A percentile compares a stretch with the other conserved stretches of the same genome.
phyloP scores from a whole-genome alignment of 208 protist species.

The Histomonas meleagridis region DNA sequence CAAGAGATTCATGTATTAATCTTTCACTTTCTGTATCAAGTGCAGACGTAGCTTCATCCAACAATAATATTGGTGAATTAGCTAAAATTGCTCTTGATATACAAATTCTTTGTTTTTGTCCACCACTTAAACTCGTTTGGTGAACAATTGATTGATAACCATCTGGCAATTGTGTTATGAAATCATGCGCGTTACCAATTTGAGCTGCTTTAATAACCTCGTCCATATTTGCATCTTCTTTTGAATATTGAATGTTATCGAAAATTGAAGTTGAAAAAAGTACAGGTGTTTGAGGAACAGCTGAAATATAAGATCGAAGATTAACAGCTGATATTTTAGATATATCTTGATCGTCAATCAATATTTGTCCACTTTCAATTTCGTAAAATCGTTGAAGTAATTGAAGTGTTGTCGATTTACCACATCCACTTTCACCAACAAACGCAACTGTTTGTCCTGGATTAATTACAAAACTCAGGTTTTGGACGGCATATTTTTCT shows the following conservation, averaged over 20 bases:
- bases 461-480: neutral
- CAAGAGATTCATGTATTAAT: neutral
- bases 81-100: slow-evolving; percentile 16
- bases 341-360: slow-evolving; percentile 16
- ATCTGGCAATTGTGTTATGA: neutral
- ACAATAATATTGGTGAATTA: neutral
- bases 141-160: slow-evolving; percentile 40
- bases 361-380: neutral
- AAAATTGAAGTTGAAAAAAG: slow-evolving; percentile 39
- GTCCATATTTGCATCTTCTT: slow-evolving; percentile 15
- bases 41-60: slow-evolving; percentile 29
- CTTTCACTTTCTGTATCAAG: neutral
- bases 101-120: slow-evolving; percentile 34
- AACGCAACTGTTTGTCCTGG: neutral
- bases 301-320: neutral
- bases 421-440: neutral
- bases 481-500: neutral
- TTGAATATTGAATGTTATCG: slow-evolving; percentile 52
- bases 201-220: slow-evolving; percentile 48
- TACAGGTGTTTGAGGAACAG: slow-evolving; percentile 36
- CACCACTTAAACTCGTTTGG: neutral
- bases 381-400: slow-evolving; percentile 19
- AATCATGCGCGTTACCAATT: slow-evolving; percentile 36
- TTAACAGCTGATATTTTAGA: neutral
- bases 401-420: neutral